Evolutionary conservation across 345 rosid genomes (phyloP).

Genomic region (Corymbia maculata): DNA sequence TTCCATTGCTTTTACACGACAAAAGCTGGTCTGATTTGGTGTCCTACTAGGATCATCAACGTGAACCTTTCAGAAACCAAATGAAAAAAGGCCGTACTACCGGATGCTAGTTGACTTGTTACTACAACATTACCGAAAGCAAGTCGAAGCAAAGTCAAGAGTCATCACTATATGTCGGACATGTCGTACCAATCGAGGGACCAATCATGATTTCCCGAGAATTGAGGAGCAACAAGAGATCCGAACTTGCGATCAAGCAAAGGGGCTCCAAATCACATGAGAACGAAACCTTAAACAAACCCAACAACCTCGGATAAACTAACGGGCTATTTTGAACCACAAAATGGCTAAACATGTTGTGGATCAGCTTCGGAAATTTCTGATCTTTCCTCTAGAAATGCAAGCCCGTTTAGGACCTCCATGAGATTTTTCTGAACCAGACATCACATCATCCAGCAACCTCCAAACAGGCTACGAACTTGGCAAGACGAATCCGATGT

Average conservation of each 20-base stretch:
- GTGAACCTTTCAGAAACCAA: too few relatives aligned
- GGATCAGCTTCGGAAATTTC: background rate
- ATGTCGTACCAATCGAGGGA: background rate
- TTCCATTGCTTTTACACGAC: too few relatives aligned
- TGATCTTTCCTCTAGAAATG: background rate
- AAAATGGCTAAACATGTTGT: background rate
- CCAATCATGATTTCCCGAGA: background rate
- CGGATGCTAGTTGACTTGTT: background rate
- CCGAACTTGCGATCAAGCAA: background rate
- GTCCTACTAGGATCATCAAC: too few relatives aligned
- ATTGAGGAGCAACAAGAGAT: background rate
- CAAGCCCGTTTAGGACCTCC: background rate
- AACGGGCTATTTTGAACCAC: background rate
- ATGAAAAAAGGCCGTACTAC: too few relatives aligned
- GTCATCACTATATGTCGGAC: background rate
- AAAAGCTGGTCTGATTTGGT: too few relatives aligned
- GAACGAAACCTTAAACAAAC: too few relatives aligned
- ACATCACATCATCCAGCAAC: background rate
- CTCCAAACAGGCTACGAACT: too few relatives aligned
- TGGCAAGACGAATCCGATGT: background rate
- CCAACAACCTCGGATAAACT: too few relatives aligned
- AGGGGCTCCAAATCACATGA: background rate
- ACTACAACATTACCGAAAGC: background rate
- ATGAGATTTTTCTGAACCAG: background rate
- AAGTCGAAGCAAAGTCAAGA: background rate